phyloP scores from a whole-genome alignment of 2,329 filamentous ascomycete genomes.

The Malbranchea zuffiana region DNA sequence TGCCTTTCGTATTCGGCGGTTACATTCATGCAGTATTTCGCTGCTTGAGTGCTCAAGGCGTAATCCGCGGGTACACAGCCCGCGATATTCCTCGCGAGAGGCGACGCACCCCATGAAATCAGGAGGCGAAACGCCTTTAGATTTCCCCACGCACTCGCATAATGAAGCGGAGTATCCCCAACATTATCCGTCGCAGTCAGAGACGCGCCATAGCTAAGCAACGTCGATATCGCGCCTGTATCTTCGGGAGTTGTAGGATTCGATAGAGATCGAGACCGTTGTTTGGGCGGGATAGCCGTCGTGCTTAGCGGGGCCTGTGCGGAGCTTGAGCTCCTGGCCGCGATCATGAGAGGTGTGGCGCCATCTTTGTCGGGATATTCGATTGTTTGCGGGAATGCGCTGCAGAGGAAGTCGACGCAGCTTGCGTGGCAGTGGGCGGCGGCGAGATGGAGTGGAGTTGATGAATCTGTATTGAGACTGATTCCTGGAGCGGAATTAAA shows the following conservation, averaged over 20 bases:
- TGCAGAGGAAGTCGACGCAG: slow-evolving; percentile 60
- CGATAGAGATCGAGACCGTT: slow-evolving; percentile 13
- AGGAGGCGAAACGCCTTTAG: slow-evolving; percentile 65
- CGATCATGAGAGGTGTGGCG: slow-evolving; percentile 41
- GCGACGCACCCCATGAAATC: slow-evolving; percentile 66
- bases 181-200: slow-evolving; percentile 53
- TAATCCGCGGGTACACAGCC: slow-evolving; percentile 79
- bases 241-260: slow-evolving; percentile 20
- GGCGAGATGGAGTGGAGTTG: slow-evolving; percentile 74
- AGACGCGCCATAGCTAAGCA: slow-evolving; percentile 28
- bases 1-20: slow-evolving; percentile 46
- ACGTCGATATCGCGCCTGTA: slow-evolving; percentile 19
- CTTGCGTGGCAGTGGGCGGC: slow-evolving; percentile 58
- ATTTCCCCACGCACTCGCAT: slow-evolving; percentile 72
- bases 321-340: slow-evolving; percentile 21
- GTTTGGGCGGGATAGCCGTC: slow-evolving; percentile 18
- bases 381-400: slow-evolving; percentile 52
- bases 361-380: slow-evolving; percentile 55
- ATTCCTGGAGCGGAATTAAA: slow-evolving; percentile 40
- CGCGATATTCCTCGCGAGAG: slow-evolving; percentile 60
- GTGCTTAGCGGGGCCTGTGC: slow-evolving; percentile 14
- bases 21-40: slow-evolving; percentile 71
- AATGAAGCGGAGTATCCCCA: slow-evolving; percentile 81
- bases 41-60: slow-evolving; percentile 67
- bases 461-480: slow-evolving; percentile 65